Base-by-base conservation (phyloP, 106 monocot species). In the Cymbidium sinense region DNA sequence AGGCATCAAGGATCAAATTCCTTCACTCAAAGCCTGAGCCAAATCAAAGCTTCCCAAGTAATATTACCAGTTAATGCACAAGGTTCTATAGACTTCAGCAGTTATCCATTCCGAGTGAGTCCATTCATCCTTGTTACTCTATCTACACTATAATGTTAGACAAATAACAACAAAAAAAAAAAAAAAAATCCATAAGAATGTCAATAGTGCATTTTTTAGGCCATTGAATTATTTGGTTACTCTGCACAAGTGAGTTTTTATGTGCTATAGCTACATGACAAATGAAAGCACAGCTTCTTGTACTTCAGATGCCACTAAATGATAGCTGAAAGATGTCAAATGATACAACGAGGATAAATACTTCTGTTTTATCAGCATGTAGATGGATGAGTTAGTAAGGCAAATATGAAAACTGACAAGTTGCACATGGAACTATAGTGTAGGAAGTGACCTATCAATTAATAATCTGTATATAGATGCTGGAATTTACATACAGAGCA, bases 31-130 rank as follows among this genome's bases (percentile, higher is more conserved):
- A 47, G 25, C 71, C 80, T 83, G 70, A 86, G 79, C 82, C 88
- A 88, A 50, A 37, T 33, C 2, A 89, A 87, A 31, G 54, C 70
- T 51, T 92, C 94, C 41, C 92, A 94, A 89, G 84, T 98, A 77
- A 81, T 85, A 20, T 80, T 98, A 35, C 98, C 90, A 4, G 82
- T 88, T 75, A 85, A 94, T 83, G 82, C 88, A 47, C 85, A 85
- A 84, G 98, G 98, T 29, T 91, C 83, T 23, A 74, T 98, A 70
- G 87, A 98, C 74, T 92, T 94, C 77, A 94, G 81, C 70, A 84
- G 86, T 79, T 98, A 94, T 85, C 98, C 94, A 75, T 88, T 90
- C 75, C 90, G 81, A 64, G 98, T 93, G 80, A 87, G 88, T 75
- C 37, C 70, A 73, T 36, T 29, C 18, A 37, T 39, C 21, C 33